A percentile compares a stretch with the other conserved stretches of the same genome.
These are phyloP conservation scores for Exophiala phaeomuriformis DNA, from an alignment of 2,329 filamentous ascomycete genomes.

Conservation along the genomic window DNA sequence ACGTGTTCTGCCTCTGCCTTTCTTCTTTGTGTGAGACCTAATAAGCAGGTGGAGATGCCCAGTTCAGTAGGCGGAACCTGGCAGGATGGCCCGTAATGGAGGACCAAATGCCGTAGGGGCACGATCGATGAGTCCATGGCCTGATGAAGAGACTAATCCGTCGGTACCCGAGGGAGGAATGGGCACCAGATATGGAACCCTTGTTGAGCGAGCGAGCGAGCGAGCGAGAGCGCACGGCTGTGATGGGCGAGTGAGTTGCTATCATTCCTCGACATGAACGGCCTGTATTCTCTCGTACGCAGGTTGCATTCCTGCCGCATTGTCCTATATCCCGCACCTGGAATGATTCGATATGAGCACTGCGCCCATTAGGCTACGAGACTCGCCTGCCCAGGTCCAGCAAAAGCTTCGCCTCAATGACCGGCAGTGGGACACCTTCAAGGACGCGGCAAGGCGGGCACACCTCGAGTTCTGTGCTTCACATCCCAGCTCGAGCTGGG, in stretches of 20 bases:
- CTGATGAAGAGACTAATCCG: not conserved
- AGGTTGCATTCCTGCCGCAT: slow-evolving; percentile 5
- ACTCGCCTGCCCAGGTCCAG: slow-evolving; percentile 16
- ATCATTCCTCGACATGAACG: not conserved
- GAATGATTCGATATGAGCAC: slow-evolving; percentile 15
- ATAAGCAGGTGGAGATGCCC: slow-evolving; percentile 8
- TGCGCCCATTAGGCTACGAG: slow-evolving; percentile 21
- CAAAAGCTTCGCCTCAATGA: slow-evolving; percentile 17
- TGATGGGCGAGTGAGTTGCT: not conserved
- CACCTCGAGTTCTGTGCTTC: slow-evolving; percentile 18
- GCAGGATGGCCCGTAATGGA: slow-evolving; percentile 4
- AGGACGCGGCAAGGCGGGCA: slow-evolving; percentile 18
- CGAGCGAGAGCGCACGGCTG: not conserved
- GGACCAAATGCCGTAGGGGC: slow-evolving; percentile 1
- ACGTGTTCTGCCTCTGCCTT: slow-evolving; percentile 4
- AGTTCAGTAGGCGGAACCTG: slow-evolving; percentile 12
- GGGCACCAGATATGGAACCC: not conserved
- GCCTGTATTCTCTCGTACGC: slow-evolving; percentile 3
- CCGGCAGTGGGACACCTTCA: slow-evolving; percentile 21
- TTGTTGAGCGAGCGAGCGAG: too few species aligned
- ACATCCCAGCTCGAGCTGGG: slow-evolving; percentile 21
- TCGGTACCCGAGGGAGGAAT: not conserved
- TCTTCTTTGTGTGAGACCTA: slow-evolving; percentile 7
- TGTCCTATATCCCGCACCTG: not conserved
- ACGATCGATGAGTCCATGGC: not conserved